Conservation (phyloP, 2,329 filamentous ascomycete genomes). For the Corniculantispora saksenae region DNA sequence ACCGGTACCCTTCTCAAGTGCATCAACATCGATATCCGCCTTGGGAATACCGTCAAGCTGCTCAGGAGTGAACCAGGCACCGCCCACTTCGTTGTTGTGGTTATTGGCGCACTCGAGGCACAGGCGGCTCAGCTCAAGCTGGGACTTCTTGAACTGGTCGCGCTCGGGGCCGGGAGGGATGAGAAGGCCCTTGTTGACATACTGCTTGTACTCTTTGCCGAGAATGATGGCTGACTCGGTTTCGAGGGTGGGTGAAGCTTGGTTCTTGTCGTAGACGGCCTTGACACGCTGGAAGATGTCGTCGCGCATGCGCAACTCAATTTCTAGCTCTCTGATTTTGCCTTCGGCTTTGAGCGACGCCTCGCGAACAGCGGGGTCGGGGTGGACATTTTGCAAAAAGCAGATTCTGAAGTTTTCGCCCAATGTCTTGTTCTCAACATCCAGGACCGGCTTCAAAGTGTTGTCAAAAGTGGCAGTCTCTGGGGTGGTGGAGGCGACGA, state of each 20-base stretch:
- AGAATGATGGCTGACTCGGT: slow-evolving; percentile 71
- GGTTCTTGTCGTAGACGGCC: slow-evolving; percentile 53
- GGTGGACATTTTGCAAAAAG: slow-evolving; percentile 80
- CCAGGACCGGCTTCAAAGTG: slow-evolving; percentile 66
- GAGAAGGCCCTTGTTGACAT: slow-evolving; percentile 74
- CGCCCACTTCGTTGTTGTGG: slow-evolving; percentile 80
- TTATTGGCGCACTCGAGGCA: slow-evolving; percentile 77
- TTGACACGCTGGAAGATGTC: slow-evolving; percentile 73
- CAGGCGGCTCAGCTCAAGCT: slow-evolving; percentile 75
- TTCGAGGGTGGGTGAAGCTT: slow-evolving; percentile 58
- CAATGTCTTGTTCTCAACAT: slow-evolving; percentile 67
- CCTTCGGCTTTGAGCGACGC: slow-evolving; percentile 76
- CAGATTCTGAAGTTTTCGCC: slow-evolving; percentile 67
- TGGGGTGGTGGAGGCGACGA: slow-evolving; percentile 62
- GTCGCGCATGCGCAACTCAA: slow-evolving; percentile 79
- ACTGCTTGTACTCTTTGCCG: slow-evolving; percentile 76
- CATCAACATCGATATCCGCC: slow-evolving; percentile 64
- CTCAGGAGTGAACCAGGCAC: slow-evolving; percentile 73
- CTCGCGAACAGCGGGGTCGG: slow-evolving; percentile 67
- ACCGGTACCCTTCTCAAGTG: slow-evolving; percentile 69
- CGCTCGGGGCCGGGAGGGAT: slow-evolving; percentile 69
- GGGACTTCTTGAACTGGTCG: slow-evolving; percentile 83
- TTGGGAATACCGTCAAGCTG: slow-evolving; percentile 75
- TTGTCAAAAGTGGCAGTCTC: slow-evolving; percentile 55
- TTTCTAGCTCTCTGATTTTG: slow-evolving; percentile 73